Conservation (phyloP, 495 filamentous ascomycete species). For the Lindgomyces ingoldianus region DNA sequence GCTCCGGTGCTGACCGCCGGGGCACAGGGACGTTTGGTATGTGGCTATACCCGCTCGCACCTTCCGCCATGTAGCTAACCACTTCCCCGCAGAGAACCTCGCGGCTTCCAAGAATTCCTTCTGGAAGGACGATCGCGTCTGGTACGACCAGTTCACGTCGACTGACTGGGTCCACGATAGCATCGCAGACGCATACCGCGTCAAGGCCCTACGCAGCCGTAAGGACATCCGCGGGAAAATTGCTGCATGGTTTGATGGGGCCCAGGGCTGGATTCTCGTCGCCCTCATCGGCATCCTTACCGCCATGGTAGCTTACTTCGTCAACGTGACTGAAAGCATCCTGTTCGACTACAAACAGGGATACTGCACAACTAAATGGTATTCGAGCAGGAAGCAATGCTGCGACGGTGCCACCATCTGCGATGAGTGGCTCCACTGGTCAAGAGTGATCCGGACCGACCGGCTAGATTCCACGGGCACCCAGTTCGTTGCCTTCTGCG, state of each 20-base stretch:
- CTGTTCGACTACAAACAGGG: constrained; percentile 91
- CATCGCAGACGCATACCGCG: constrained; percentile 88
- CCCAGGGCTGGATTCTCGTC: constrained; percentile 93
- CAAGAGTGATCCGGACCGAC: constrained; percentile 59
- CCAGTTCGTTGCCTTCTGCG: constrained; percentile 74
- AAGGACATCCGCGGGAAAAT: constrained; percentile 84
- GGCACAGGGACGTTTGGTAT: not conserved
- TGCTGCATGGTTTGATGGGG: constrained; percentile 75
- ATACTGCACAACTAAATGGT: constrained; percentile 74
- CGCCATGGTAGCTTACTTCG: constrained; percentile 81
- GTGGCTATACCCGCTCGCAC: not conserved
- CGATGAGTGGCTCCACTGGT: constrained; percentile 76
- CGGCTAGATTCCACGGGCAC: constrained; percentile 60
- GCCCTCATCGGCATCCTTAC: constrained; percentile 88
- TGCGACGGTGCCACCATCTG: constrained; percentile 65
- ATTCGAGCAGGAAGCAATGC: constrained; percentile 72
- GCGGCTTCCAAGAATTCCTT: constrained; percentile 38
- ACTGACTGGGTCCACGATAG: constrained; percentile 99
- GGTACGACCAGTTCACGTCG: constrained; percentile 99
- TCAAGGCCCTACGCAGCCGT: constrained; percentile 75
- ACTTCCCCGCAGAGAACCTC: not conserved
- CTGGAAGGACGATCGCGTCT: constrained; percentile 75
- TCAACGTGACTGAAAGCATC: constrained; percentile 80
- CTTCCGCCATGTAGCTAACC: not conserved
- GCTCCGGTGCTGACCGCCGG: not conserved